Percentiles rank a stretch among this genome's conserved stretches.
phyloP scores from a whole-genome alignment of 257 asterid genomes.

The Apocynum venetum region DNA sequence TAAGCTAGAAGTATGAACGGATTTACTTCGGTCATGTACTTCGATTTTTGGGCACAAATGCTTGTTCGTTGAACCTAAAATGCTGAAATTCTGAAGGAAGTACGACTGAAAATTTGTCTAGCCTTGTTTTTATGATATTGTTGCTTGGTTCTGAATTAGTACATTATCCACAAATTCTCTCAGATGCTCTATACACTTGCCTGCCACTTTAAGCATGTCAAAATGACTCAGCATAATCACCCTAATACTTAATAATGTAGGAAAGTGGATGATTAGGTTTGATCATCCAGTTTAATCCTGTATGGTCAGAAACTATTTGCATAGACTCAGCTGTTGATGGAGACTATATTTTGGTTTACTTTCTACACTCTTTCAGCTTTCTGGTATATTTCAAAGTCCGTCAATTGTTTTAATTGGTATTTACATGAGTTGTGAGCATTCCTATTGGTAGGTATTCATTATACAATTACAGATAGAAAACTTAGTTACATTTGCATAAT shows the following conservation, averaged over 20 bases:
- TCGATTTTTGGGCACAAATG: background rate
- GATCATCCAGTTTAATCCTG: background rate
- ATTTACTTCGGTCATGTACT: background rate
- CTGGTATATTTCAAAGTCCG: background rate
- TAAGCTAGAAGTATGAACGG: background rate
- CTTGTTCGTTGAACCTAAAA: background rate
- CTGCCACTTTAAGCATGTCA: no score
- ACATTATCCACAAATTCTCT: no score
- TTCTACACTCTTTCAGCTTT: background rate
- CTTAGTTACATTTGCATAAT: background rate
- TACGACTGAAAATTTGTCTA: background rate
- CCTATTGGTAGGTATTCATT: background rate
- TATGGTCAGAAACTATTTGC: background rate
- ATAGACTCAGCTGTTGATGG: background rate
- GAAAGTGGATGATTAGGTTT: background rate
- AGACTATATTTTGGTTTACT: background rate
- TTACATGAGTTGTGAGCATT: background rate
- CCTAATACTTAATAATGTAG: background rate
- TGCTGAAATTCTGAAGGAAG: background rate
- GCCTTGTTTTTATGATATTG: background rate
- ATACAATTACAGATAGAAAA: background rate
- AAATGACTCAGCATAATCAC: background rate
- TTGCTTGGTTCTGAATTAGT: no score
- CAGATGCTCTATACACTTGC: no score
- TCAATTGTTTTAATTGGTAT: background rate